These are phyloP conservation scores for Davidsoniella neocaledoniae DNA, from an alignment of 2,329 filamentous ascomycete genomes.

Conservation along the genomic window DNA sequence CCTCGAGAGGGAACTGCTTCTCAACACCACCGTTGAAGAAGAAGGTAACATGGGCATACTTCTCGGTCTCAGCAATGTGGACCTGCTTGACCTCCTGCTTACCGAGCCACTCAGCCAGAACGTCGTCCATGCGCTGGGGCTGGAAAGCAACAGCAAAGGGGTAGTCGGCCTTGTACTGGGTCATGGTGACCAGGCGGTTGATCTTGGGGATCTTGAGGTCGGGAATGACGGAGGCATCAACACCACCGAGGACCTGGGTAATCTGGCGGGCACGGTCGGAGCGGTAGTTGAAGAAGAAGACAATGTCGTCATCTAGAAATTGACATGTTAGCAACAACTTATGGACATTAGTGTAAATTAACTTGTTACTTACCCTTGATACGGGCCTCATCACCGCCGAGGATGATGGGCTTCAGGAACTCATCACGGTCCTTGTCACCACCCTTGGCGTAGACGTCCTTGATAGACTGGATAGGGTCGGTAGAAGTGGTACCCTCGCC, in stretches of 20 bases:
- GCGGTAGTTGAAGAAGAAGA: slow-evolving; percentile 99
- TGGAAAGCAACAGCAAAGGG: slow-evolving; percentile 84
- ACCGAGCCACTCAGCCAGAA: slow-evolving; percentile 90
- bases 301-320: slow-evolving; percentile 60
- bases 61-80: slow-evolving; percentile 95
- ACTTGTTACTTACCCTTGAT: slow-evolving; percentile 49
- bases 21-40: slow-evolving; percentile 99
- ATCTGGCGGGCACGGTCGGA: slow-evolving; percentile 95
- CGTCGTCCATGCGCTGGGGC: slow-evolving; percentile 91
- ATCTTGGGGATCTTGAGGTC: slow-evolving; percentile 92
- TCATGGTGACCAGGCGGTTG: slow-evolving; percentile 81
- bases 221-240: slow-evolving; percentile 77
- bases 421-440: slow-evolving; percentile 64
- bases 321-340: slow-evolving; percentile 9
- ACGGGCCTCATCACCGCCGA: slow-evolving; percentile 70
- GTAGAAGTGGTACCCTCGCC: slow-evolving; percentile 76
- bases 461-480: slow-evolving; percentile 74
- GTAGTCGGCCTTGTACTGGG: slow-evolving; percentile 91
- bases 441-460: slow-evolving; percentile 69
- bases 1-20: slow-evolving; percentile 85
- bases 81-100: slow-evolving; percentile 85
- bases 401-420: slow-evolving; percentile 94
- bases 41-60: slow-evolving; percentile 98
- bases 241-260: slow-evolving; percentile 79
- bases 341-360: not conserved